Percentiles rank a stretch among this genome's conserved stretches.
These are phyloP conservation scores for Pachyrhizus erosus DNA, from an alignment of 306 rosid species.

Conservation along the genomic window DNA sequence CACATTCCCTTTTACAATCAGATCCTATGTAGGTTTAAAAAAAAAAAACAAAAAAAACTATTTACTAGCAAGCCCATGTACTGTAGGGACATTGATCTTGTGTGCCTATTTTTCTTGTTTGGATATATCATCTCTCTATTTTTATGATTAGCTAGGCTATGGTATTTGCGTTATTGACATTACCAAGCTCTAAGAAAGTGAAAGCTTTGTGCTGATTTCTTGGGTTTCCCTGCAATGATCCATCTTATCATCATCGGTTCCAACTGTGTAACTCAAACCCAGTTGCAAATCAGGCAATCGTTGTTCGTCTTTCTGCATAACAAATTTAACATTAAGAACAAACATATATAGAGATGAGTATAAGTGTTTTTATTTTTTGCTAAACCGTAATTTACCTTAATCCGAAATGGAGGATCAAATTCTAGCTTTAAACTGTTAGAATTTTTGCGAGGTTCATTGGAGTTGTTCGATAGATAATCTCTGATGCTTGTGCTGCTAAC, in stretches of 20 bases:
- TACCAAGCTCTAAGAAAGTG: slow-evolving; percentile 57
- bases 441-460: background rate
- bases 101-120: background rate
- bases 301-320: slow-evolving; percentile 43
- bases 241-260: slow-evolving; percentile 28
- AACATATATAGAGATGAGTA: background rate
- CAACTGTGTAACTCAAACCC: slow-evolving; percentile 49
- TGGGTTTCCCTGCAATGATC: slow-evolving; percentile 40
- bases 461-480: slow-evolving; percentile 27
- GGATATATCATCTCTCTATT: background rate
- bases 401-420: slow-evolving; percentile 52
- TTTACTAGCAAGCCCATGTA: background rate
- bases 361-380: background rate
- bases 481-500: slow-evolving; percentile 28
- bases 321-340: background rate
- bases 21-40: slow-evolving; percentile 7
- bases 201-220: slow-evolving; percentile 64
- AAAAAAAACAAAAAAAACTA: background rate
- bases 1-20: background rate
- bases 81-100: background rate
- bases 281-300: slow-evolving; percentile 61
- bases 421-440: slow-evolving; percentile 36
- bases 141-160: slow-evolving; percentile 1
- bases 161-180: slow-evolving; percentile 14
- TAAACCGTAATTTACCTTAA: slow-evolving; percentile 43